Evolutionary conservation across 2,329 filamentous ascomycete genomes (phyloP).

Genomic region (Diaporthe caulivora): DNA sequence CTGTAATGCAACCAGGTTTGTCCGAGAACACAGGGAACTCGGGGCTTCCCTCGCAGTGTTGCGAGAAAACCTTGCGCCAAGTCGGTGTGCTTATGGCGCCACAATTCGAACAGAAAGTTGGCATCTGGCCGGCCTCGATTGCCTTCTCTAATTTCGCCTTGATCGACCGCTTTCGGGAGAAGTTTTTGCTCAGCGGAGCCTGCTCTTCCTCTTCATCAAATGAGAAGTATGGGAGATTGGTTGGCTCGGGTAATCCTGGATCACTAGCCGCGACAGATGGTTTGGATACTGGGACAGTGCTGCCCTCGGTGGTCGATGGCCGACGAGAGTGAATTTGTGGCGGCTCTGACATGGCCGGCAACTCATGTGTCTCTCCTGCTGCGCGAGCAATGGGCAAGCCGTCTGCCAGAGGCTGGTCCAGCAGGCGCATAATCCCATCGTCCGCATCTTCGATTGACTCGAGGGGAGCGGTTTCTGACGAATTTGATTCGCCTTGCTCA

Average conservation of each 20-base stretch:
- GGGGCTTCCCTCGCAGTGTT: constrained; percentile 77
- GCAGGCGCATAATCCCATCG: constrained; percentile 34
- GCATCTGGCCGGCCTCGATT: constrained; percentile 84
- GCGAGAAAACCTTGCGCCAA: constrained; percentile 94
- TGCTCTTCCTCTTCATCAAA: constrained; percentile 53
- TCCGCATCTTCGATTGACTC: constrained; percentile 25
- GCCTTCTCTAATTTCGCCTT: constrained; percentile 71
- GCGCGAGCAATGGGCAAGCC: background rate
- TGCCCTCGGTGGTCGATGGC: constrained; percentile 43
- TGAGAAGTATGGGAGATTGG: constrained; percentile 48
- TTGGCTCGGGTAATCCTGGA: constrained; percentile 49
- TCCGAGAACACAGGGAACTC: constrained; percentile 78
- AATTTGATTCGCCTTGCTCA: constrained; percentile 2
- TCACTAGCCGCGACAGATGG: constrained; percentile 62
- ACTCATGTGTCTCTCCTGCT: constrained; percentile 9
- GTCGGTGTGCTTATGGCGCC: constrained; percentile 96
- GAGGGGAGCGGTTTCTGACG: constrained; percentile 17
- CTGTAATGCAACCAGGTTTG: constrained; percentile 79
- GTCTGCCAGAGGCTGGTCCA: constrained; percentile 27
- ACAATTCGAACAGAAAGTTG: constrained; percentile 91
- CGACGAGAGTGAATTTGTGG: constrained; percentile 40
- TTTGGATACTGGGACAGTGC: constrained; percentile 39
- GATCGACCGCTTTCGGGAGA: constrained; percentile 72
- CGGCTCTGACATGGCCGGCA: constrained; percentile 36
- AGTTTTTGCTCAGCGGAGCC: constrained; percentile 72